Evolutionary conservation across 805 yeast genomes (phyloP).

Genomic region (Starmerella davenportii): DNA sequence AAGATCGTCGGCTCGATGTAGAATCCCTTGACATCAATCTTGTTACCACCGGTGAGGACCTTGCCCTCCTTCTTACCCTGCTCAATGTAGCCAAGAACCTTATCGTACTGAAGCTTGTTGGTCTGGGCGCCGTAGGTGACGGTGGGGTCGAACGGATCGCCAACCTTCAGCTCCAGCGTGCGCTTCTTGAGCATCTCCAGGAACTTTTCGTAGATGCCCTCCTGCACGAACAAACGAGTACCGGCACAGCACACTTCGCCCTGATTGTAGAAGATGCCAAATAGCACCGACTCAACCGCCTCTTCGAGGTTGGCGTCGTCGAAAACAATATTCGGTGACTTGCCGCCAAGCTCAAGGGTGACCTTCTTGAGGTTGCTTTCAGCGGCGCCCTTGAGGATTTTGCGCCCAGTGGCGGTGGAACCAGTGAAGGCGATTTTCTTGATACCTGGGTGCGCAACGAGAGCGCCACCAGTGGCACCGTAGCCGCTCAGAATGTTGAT

Average conservation of each 20-base stretch:
- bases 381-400: conserved; percentile 59
- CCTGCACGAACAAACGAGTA: conserved; percentile 78
- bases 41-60: conserved; percentile 60
- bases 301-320: conserved; percentile 66
- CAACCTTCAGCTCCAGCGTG: conserved; percentile 39
- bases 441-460: conserved; percentile 45
- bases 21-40: conserved; percentile 34
- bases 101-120: conserved; percentile 54
- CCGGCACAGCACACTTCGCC: conserved; percentile 96
- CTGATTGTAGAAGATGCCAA: conserved; percentile 77
- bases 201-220: conserved; percentile 58
- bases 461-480: conserved; percentile 49
- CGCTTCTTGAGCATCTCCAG: conserved; percentile 37
- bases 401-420: conserved; percentile 74
- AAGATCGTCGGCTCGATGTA: conserved; percentile 63
- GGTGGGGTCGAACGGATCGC: conserved; percentile 61
- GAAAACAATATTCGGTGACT: conserved; percentile 77
- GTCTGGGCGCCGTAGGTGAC: conserved; percentile 84
- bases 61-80: conserved; percentile 64
- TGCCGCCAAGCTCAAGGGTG: conserved; percentile 89
- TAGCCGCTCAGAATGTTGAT: conserved; percentile 53
- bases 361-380: conserved; percentile 54
- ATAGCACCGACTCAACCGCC: conserved; percentile 54
- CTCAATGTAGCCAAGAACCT: conserved; percentile 56
- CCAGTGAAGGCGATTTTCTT: conserved; percentile 90